phyloP scores from a whole-genome alignment of 1,284 basidiomycete species.

The Fomitopsis betulina region DNA sequence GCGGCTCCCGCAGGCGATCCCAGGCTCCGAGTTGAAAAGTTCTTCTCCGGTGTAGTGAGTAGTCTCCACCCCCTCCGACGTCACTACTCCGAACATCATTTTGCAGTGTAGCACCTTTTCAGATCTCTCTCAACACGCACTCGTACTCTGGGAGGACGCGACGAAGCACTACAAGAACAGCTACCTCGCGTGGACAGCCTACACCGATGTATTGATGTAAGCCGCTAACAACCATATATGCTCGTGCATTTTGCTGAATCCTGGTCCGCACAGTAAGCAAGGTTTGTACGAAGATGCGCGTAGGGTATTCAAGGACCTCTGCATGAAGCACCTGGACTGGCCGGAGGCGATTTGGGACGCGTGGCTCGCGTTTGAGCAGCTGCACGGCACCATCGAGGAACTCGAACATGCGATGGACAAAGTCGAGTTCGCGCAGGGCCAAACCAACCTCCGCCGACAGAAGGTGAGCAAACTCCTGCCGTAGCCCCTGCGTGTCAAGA shows the following conservation, averaged over 20 bases:
- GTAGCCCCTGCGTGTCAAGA: not conserved
- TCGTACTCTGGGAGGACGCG: constrained; percentile 59
- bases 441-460: constrained; percentile 59
- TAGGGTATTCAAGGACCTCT: constrained; percentile 58
- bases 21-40: constrained; percentile 76
- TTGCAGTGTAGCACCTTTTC: constrained; percentile 42
- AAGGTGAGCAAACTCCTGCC: constrained; percentile 44
- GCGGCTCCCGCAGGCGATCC: constrained; percentile 45
- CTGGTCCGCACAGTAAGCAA: constrained; percentile 40
- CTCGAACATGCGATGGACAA: constrained; percentile 66
- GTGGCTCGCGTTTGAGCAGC: constrained; percentile 83
- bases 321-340: constrained; percentile 80
- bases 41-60: constrained; percentile 69
- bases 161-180: constrained; percentile 63
- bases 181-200: constrained; percentile 66
- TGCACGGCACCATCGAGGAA: constrained; percentile 70
- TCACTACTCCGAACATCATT: constrained; percentile 1
- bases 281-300: constrained; percentile 59
- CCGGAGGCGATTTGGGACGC: constrained; percentile 89
- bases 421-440: constrained; percentile 61
- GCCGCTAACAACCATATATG: constrained; percentile 20
- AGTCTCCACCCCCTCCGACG: not conserved
- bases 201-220: constrained; percentile 65
- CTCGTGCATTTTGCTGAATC: not conserved
- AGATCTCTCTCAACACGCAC: constrained; percentile 46